Conservation (phyloP, 1,139 yeast genomes). For the Lodderomyces metapsilosis region DNA sequence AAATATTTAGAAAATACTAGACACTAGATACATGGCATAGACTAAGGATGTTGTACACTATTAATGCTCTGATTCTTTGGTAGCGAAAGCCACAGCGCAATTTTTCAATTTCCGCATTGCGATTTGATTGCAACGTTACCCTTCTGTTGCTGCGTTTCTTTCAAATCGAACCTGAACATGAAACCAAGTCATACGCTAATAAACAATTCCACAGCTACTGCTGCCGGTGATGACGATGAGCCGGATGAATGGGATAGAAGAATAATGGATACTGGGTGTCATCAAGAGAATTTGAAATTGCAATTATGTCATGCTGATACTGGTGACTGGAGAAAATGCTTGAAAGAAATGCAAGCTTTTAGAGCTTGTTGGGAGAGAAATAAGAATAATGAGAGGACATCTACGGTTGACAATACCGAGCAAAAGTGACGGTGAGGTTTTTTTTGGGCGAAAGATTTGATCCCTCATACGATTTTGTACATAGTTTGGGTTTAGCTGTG, state of each 20-base stretch:
- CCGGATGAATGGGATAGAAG: slow-evolving; percentile 78
- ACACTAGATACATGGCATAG: not conserved
- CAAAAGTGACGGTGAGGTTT: not conserved
- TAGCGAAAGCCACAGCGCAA: too few species aligned
- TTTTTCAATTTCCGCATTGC: too few species aligned
- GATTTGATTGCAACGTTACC: too few species aligned
- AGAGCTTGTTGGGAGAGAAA: slow-evolving; percentile 65
- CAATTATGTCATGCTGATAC: slow-evolving; percentile 79
- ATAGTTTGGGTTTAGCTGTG: too few species aligned
- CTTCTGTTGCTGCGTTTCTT: too few species aligned
- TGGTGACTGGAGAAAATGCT: slow-evolving; percentile 76
- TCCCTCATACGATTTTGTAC: too few species aligned
- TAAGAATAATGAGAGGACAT: slow-evolving; percentile 56
- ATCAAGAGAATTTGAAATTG: slow-evolving; percentile 61
- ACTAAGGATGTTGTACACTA: not conserved
- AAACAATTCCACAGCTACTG: not conserved
- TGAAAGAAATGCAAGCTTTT: slow-evolving; percentile 65
- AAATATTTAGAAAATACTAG: not conserved
- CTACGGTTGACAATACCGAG: slow-evolving; percentile 39
- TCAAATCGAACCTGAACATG: too few species aligned
- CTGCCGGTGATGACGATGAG: slow-evolving; percentile 43
- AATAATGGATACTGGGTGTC: slow-evolving; percentile 72
- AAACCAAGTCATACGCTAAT: slow-evolving; percentile 7
- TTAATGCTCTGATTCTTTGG: too few species aligned
- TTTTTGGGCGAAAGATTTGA: too few species aligned